A percentile compares a stretch with the other conserved stretches of the same genome.
phyloP scores from a whole-genome alignment of 208 protist genomes.

The Trypanosoma scelopori region DNA sequence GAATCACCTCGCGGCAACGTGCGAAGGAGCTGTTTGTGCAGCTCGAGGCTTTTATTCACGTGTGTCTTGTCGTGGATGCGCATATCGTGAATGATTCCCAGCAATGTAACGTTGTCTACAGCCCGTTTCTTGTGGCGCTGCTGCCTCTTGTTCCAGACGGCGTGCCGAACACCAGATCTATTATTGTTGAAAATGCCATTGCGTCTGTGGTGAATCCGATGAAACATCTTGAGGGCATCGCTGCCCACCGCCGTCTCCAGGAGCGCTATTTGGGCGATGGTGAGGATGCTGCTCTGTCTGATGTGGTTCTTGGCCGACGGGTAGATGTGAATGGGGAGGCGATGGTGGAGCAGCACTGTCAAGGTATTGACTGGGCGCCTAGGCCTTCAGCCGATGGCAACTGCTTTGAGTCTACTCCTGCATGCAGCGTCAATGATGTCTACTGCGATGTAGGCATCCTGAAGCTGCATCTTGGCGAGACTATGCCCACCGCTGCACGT shows the following conservation, averaged over 20 bases:
- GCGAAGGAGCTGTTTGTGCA: conserved; percentile 3
- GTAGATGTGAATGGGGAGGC: not conserved
- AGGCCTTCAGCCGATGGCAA: not conserved
- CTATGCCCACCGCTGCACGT: conserved; percentile 29
- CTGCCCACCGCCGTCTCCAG: not conserved
- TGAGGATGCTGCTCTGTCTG: conserved; percentile 11
- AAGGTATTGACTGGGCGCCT: conserved; percentile 8
- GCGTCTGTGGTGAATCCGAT: conserved; percentile 6
- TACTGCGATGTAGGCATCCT: conserved; percentile 33
- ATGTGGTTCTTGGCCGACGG: not conserved
- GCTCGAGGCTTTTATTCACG: conserved; percentile 20
- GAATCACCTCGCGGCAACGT: not conserved
- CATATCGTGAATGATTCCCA: conserved; percentile 4
- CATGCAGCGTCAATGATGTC: conserved; percentile 14
- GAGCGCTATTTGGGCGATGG: conserved; percentile 11
- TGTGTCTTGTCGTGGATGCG: conserved; percentile 13
- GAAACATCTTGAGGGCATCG: conserved; percentile 8
- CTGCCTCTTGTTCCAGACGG: not conserved
- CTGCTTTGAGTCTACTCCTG: not conserved
- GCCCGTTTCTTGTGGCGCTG: conserved; percentile 7
- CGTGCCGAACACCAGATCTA: not conserved
- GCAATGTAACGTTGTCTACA: conserved; percentile 8
- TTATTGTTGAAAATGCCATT: conserved; percentile 22
- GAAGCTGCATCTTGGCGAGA: conserved; percentile 51
- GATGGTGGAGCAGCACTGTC: not conserved